Evolutionary conservation across 352 stramenopile species (phyloP), one percentile per base, ranked within the genome.

Genomic region (Phytopythium mirpurense): DNA sequence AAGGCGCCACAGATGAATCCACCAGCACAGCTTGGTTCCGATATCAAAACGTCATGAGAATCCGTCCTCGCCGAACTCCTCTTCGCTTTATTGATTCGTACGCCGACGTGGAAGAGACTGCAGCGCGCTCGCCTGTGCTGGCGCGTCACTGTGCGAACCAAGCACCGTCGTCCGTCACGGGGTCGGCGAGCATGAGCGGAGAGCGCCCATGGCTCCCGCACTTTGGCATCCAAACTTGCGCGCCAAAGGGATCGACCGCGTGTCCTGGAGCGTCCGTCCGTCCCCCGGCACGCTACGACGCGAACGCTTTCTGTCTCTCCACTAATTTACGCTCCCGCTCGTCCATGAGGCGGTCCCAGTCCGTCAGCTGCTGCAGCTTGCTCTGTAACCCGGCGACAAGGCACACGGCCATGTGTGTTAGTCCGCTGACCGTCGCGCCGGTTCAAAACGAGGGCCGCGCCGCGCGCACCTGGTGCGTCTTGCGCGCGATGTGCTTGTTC

Each of bases 291-390:
- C 46, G 46, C 31, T 52, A 52, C n/a, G 46, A n/a, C 31, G 29
- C n/a, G 1, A 43, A 26, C 7, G 64, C 68, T 59, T 59, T 65
- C 48, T 54, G 63, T 27, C 67, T 75, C 38, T 71, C 71, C 34
- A 72, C 64, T 46, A 89, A 50, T 69, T 79, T 85, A 26, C 80
- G 75, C 72, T 91, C 78, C 15, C 80, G 76, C 16, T 87, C 76
- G 56, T 91, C 78, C 78, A 91, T 91, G 74, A 84, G 78, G 51
- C 76, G 75, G 65, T 91, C 80, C 78, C 78, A 91, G 62, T 89
- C 72, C 52, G 80, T 88, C 56, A 91, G 45, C 61, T 88, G 62
- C 51, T 88, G 67, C 49, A 91, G 64, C 56, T 91, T 91, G 74
- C 72, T 85, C 80, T 91, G 50, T 38, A 23, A 14, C 21, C 18